Base-by-base conservation (phyloP, 805 yeast species). In the Starmerella sp. region DNA sequence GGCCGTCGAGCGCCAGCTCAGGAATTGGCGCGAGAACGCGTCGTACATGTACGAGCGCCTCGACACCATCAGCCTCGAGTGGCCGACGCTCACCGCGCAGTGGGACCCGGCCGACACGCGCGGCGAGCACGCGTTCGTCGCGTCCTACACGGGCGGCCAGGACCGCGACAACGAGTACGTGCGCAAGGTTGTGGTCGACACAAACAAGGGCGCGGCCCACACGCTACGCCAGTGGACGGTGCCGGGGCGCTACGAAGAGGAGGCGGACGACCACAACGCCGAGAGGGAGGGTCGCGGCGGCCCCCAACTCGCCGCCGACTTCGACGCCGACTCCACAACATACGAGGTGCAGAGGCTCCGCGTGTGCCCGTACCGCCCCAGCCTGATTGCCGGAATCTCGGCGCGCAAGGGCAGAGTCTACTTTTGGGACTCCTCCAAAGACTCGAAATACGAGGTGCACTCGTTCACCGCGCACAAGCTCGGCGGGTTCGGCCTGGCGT, bases 401-500 rank as follows among this genome's bases (percentile, higher is more conserved):
- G 60, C 60, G 1, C 34, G 30, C 13, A 10, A 35, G 22, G 62
- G 62, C 37, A 31, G 30, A 8, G 45, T 60, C 14, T 48, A 39
- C 30, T 4, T 57, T 36, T 58, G 45, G 56, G 22, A 54, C 31
- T 11, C 34, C 14, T 14, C 41, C 14, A 22, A 22, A 22, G 22
- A 22, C 22, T 22, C 22, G 22, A 22, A 22, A 22, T 22, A 22
- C 22, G 22, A 22, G 22, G 22, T 22, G 22, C 22, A 22, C 22
- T 22, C 22, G 22, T 22, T 22, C 22, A 22, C 22, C 22, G 22
- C 22, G 22, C 95, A 87, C 69, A 69, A 73, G 13, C 74, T 71
- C 51, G 86, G 83, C 61, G 95, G 95, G 1, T 81, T 76, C 65
- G 87, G 86, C 1, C 70, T 88, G 49, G 84, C 83, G 56, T 88